Evolutionary conservation across 139 green algal genomes (phyloP).

Genomic region (Desmodesmus armatus): DNA sequence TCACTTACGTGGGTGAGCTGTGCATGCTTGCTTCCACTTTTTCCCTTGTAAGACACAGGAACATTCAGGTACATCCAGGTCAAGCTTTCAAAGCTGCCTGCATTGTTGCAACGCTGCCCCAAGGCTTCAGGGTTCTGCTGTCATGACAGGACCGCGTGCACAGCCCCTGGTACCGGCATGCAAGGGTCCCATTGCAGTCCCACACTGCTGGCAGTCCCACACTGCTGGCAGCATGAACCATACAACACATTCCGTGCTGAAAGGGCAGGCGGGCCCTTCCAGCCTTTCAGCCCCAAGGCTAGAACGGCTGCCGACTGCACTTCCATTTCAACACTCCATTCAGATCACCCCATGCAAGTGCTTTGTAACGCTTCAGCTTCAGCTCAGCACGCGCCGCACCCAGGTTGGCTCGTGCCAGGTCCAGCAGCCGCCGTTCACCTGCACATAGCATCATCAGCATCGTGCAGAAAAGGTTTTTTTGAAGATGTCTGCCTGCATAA

Average conservation of each 20-base stretch:
- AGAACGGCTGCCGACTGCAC: constrained; percentile 15
- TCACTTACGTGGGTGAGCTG: too few relatives aligned
- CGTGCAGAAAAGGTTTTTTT: background rate
- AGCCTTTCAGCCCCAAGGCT: background rate
- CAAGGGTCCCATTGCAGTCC: too few relatives aligned
- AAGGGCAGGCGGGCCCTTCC: too few relatives aligned
- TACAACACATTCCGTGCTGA: background rate
- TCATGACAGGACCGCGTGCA: too few relatives aligned
- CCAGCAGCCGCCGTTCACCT: constrained; percentile 66
- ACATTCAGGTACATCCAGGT: too few relatives aligned
- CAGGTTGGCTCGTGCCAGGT: constrained; percentile 77
- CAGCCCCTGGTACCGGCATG: too few relatives aligned
- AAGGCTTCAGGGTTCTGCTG: too few relatives aligned
- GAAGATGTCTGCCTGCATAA: background rate
- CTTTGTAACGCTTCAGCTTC: constrained; percentile 62
- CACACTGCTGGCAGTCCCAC: too few relatives aligned
- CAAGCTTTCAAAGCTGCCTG: too few relatives aligned
- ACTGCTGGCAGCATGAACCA: background rate
- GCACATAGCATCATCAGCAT: background rate
- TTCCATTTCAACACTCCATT: constrained; percentile 56
- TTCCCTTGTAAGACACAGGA: too few relatives aligned
- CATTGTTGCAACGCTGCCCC: too few relatives aligned
- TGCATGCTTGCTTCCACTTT: too few relatives aligned
- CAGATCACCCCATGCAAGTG: constrained; percentile 58
- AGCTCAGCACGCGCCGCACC: constrained; percentile 67